phyloP scores from a whole-genome alignment of 1,139 yeast genomes.

The Kluyveromyces marxianus region DNA sequence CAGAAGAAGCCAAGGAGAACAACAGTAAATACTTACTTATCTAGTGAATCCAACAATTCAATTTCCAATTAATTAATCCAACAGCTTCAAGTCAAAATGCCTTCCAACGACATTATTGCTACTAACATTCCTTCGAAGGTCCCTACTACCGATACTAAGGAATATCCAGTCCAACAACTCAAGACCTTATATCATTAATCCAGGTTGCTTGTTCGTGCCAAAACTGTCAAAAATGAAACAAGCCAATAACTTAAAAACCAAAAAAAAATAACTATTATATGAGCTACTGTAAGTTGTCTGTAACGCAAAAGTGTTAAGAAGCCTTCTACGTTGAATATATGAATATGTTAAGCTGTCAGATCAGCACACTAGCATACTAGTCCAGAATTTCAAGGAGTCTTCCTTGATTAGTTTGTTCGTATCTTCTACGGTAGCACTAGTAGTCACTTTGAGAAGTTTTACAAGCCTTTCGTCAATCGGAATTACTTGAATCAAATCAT shows the following conservation, averaged over 20 bases:
- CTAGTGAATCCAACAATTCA: too few species aligned
- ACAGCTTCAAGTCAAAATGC: too few species aligned
- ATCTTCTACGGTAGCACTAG: background rate
- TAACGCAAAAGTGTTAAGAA: background rate
- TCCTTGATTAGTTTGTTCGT: background rate
- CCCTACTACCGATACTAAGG: too few species aligned
- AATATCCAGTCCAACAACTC: too few species aligned
- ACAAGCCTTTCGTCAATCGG: slow-evolving; percentile 6
- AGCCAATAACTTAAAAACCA: background rate
- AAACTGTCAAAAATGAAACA: background rate
- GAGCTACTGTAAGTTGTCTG: background rate
- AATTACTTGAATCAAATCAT: slow-evolving; percentile 4
- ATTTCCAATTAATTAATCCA: too few species aligned
- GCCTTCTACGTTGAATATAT: too few species aligned
- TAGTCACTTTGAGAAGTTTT: background rate
- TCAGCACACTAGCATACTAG: background rate
- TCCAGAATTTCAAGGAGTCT: background rate
- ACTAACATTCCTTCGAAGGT: too few species aligned
- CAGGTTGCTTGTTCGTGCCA: background rate
- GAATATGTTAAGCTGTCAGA: background rate
- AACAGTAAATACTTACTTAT: too few species aligned
- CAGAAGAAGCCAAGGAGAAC: too few species aligned
- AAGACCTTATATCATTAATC: too few species aligned
- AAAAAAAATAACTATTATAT: background rate
- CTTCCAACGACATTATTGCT: too few species aligned